These are phyloP conservation scores for Citrus cavaleriei DNA, from an alignment of 345 rosid genomes.

Conservation along the genomic window DNA sequence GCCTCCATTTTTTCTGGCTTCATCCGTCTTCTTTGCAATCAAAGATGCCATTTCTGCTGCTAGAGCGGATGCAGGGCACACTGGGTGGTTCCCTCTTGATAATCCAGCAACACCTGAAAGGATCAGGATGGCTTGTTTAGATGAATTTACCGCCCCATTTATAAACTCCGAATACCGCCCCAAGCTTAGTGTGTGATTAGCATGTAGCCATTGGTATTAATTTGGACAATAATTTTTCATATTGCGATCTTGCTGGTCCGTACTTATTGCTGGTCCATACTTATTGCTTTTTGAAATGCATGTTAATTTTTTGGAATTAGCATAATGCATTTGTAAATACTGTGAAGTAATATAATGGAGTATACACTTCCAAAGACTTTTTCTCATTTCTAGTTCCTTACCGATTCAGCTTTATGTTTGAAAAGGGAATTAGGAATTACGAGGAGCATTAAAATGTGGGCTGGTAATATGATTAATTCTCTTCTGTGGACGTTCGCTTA, in stretches of 20 bases:
- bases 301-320: background rate
- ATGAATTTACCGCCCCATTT: slow-evolving; percentile 63
- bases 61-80: slow-evolving; percentile 66
- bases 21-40: slow-evolving; percentile 80
- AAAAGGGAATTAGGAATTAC: no score
- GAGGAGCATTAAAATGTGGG: no score
- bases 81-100: slow-evolving; percentile 82
- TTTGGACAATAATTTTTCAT: background rate
- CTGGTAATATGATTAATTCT: no score
- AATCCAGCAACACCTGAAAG: slow-evolving; percentile 95
- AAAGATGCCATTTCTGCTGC: slow-evolving; percentile 82
- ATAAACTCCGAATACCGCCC: slow-evolving; percentile 47
- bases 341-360: background rate
- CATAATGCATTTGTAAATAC: background rate
- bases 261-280: no score
- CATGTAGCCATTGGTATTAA: no score
- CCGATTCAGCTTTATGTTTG: no score
- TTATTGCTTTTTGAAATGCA: background rate
- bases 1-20: slow-evolving; percentile 94
- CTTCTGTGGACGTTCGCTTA: no score
- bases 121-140: slow-evolving; percentile 91
- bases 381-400: no score
- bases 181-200: slow-evolving; percentile 70
- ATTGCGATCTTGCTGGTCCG: background rate
- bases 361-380: no score